Evolutionary conservation across 352 stramenopile genomes (phyloP).

Genomic region (Phytophthora sojae): DNA sequence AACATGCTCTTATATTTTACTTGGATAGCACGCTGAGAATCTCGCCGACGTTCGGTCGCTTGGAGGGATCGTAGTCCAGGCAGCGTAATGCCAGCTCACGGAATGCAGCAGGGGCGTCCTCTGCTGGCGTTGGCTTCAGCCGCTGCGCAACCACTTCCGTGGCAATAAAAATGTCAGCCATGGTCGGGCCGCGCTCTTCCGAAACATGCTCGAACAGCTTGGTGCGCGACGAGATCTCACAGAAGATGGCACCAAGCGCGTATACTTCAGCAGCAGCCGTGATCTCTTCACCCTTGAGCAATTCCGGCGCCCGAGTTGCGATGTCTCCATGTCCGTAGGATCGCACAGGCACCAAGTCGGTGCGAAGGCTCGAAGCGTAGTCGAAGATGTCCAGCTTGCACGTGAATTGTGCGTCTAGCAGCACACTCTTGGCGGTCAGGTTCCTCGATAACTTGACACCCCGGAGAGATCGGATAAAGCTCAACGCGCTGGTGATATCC

Average conservation of each 20-base stretch:
- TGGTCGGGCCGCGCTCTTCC: slow-evolving; percentile 53
- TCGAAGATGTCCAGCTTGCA: slow-evolving; percentile 86
- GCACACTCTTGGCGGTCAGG: slow-evolving; percentile 64
- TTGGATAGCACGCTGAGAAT: slow-evolving; percentile 45
- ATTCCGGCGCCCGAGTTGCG: slow-evolving; percentile 57
- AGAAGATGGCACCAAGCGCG: slow-evolving; percentile 77
- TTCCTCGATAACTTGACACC: slow-evolving; percentile 51
- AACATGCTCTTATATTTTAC: slow-evolving; percentile 30
- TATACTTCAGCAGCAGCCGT: slow-evolving; percentile 72
- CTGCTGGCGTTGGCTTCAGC: slow-evolving; percentile 48
- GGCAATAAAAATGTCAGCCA: slow-evolving; percentile 74
- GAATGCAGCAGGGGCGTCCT: slow-evolving; percentile 56
- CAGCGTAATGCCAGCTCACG: slow-evolving; percentile 52
- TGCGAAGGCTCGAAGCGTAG: slow-evolving; percentile 59
- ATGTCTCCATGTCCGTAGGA: slow-evolving; percentile 72
- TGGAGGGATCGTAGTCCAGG: slow-evolving; percentile 54
- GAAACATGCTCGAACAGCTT: slow-evolving; percentile 58
- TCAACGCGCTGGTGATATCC: slow-evolving; percentile 57
- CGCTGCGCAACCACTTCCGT: slow-evolving; percentile 54
- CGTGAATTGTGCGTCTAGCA: slow-evolving; percentile 60
- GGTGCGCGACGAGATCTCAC: slow-evolving; percentile 62
- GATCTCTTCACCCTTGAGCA: slow-evolving; percentile 57
- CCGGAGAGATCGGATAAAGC: slow-evolving; percentile 57
- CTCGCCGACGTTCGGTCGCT: slow-evolving; percentile 53
- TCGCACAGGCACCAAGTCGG: slow-evolving; percentile 46